Evolutionary conservation across 2,329 filamentous ascomycete genomes (phyloP).

Genomic region (Ceratocystis huliohia): DNA sequence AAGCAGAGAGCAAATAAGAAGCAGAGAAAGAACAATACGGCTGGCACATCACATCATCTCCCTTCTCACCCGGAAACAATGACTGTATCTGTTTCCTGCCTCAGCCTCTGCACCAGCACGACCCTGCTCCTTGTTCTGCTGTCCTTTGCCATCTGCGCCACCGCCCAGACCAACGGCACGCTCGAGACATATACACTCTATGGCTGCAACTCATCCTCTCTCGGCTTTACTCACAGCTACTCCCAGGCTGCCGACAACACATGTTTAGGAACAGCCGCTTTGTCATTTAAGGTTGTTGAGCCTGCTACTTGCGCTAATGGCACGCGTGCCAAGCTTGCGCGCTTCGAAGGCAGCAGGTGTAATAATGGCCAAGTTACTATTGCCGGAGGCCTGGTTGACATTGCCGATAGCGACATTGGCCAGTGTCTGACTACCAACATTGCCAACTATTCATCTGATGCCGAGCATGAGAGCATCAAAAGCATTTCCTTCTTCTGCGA

Average conservation of each 20-base stretch:
- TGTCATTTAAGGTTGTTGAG: conserved; percentile 20
- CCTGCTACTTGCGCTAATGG: conserved; percentile 21
- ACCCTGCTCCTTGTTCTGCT: conserved; percentile 4
- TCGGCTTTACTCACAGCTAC: conserved; percentile 11
- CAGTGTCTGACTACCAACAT: conserved; percentile 15
- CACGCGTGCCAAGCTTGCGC: conserved; percentile 21
- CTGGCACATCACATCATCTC: not conserved
- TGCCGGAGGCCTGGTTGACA: conserved; percentile 19
- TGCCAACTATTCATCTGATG: conserved; percentile 16
- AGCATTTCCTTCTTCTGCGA: conserved; percentile 21
- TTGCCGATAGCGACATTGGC: conserved; percentile 19
- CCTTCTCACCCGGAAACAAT: not conserved
- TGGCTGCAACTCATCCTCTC: conserved; percentile 17
- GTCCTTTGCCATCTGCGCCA: not conserved
- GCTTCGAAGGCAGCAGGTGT: conserved; percentile 21
- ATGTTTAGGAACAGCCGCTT: conserved; percentile 19
- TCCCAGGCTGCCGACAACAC: conserved; percentile 20
- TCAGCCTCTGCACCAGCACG: not conserved
- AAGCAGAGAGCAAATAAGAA: not conserved
- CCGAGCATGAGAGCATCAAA: conserved; percentile 14
- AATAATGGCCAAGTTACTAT: conserved; percentile 21
- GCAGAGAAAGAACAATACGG: not conserved
- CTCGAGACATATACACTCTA: conserved; percentile 20
- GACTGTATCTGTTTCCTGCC: not conserved
- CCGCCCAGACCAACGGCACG: conserved; percentile 20